phyloP scores from a whole-genome alignment of 1,139 yeast species.

The Kazachstania sp. region DNA sequence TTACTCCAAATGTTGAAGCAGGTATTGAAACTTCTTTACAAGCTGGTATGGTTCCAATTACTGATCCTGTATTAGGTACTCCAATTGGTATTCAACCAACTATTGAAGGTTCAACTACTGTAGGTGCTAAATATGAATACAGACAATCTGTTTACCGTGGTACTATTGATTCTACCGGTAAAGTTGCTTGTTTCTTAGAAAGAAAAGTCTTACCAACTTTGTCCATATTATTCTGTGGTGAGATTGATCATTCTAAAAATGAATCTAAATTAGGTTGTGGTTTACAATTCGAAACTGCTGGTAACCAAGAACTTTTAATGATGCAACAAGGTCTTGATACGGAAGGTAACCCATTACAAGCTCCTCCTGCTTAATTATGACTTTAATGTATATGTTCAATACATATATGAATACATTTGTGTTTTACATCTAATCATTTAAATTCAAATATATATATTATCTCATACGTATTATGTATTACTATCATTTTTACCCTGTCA shows the following conservation, averaged over 20 bases:
- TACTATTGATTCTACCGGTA: slow-evolving; percentile 85
- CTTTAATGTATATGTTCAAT: background rate
- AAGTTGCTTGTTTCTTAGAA: slow-evolving; percentile 84
- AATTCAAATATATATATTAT: background rate
- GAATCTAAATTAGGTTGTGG: slow-evolving; percentile 87
- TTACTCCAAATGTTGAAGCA: slow-evolving; percentile 88
- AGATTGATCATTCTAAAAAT: slow-evolving; percentile 83
- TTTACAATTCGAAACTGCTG: slow-evolving; percentile 89
- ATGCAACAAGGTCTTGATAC: slow-evolving; percentile 80
- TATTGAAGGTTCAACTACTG: slow-evolving; percentile 83
- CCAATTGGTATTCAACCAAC: slow-evolving; percentile 76
- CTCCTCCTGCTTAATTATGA: slow-evolving; percentile 16
- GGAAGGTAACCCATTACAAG: slow-evolving; percentile 77
- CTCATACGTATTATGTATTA: background rate
- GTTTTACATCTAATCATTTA: background rate
- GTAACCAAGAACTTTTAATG: slow-evolving; percentile 72
- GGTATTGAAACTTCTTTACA: slow-evolving; percentile 88
- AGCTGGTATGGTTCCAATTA: slow-evolving; percentile 68
- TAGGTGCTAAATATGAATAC: slow-evolving; percentile 97
- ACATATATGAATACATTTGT: background rate
- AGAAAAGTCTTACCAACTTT: slow-evolving; percentile 90
- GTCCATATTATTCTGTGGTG: slow-evolving; percentile 84
- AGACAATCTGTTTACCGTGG: slow-evolving; percentile 96
- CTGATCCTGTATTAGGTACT: slow-evolving; percentile 74
- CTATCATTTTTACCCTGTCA: background rate